Base-by-base conservation (phyloP, 2,329 filamentous ascomycete genomes). In the Ilyonectria destructans region DNA sequence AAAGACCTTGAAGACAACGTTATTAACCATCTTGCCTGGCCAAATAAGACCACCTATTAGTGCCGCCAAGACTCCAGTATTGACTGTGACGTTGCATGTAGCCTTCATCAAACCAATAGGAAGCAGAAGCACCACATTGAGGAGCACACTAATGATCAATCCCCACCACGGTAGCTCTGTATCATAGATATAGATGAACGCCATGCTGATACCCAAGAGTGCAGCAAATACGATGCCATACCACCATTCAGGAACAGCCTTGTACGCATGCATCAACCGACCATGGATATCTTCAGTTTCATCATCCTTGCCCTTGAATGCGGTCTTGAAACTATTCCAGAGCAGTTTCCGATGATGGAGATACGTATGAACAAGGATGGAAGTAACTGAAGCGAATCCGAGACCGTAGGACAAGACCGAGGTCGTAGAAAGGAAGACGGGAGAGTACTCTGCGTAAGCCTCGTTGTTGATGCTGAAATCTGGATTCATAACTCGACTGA, bases 401-500 rank as follows among this genome's bases (percentile, higher is more conserved):
- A 90, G 81, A 35, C 87, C 88, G 71, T 90, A 91, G 3, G 81
- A 82, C 13, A 90, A 74, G 4, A 84, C 81, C 70, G 89, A 90
- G 0, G 87, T 87, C 1, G 88, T 87, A 0, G 86, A 87, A 37
- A 90, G 72, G 65, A 85, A 84, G 23, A 87, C 80, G 5, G 85
- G 86, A 0, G 85, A 91, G 77, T 92, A 92, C 4, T 80, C 80
- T 61, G 84, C 78, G 77, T 92, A 92, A 17, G 86, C 86, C 2
- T 81, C 82, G 65, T 85, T 82, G 76, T 91, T 85, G 58, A 92
- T 84, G 13, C 84, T 82, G 66, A 82, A 81, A 58, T 89, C 81
- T 0, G 81, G 71, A 52, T 84, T 86, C 29, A 92, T 82, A 49
- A 92, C 89, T 6, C 82, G 82, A 12, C 81, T 80, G 1, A 88